Percentiles rank a stretch among this genome's conserved stretches.
phyloP scores from a whole-genome alignment of 1,284 basidiomycete species.

The Pisolithus thermaeus region DNA sequence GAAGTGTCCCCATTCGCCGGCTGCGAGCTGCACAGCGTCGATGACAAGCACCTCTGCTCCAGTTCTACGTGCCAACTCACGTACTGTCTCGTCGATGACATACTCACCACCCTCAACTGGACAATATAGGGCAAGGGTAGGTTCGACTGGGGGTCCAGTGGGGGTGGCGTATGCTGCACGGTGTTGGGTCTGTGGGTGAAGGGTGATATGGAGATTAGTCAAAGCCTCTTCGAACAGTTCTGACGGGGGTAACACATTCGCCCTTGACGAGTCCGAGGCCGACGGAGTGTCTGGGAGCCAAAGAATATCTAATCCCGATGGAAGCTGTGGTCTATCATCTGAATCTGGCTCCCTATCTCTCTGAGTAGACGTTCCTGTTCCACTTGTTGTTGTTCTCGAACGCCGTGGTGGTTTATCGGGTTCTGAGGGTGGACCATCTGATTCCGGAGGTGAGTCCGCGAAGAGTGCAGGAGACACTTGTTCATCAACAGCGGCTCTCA shows the following conservation, averaged over 20 bases:
- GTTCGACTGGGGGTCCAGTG: slow-evolving; percentile 54
- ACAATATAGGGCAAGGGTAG: slow-evolving; percentile 75
- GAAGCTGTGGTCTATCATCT: slow-evolving; percentile 41
- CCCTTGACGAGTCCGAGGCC: slow-evolving; percentile 12
- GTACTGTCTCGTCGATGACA: slow-evolving; percentile 72
- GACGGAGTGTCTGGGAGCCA: slow-evolving; percentile 45
- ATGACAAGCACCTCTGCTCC: slow-evolving; percentile 76
- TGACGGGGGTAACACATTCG: slow-evolving; percentile 39
- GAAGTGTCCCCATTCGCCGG: slow-evolving; percentile 73
- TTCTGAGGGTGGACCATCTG: slow-evolving; percentile 20
- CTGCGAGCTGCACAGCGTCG: slow-evolving; percentile 76
- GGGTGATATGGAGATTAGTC: slow-evolving; percentile 64
- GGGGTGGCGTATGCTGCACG: slow-evolving; percentile 54
- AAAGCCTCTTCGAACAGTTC: slow-evolving; percentile 66
- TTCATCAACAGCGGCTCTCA: slow-evolving; percentile 20
- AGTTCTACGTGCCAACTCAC: slow-evolving; percentile 65
- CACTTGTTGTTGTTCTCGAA: slow-evolving; percentile 23
- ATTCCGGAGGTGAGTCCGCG: slow-evolving; percentile 20
- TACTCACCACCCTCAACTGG: slow-evolving; percentile 83
- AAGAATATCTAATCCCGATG: slow-evolving; percentile 54
- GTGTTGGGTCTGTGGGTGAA: slow-evolving; percentile 77
- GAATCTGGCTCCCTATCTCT: slow-evolving; percentile 22
- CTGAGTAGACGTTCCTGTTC: slow-evolving; percentile 19
- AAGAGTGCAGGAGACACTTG: slow-evolving; percentile 5
- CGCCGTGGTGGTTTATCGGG: slow-evolving; percentile 36